These are phyloP conservation scores for Colletotrichum melonis DNA, from an alignment of 2,329 filamentous ascomycete genomes.

Conservation along the genomic window DNA sequence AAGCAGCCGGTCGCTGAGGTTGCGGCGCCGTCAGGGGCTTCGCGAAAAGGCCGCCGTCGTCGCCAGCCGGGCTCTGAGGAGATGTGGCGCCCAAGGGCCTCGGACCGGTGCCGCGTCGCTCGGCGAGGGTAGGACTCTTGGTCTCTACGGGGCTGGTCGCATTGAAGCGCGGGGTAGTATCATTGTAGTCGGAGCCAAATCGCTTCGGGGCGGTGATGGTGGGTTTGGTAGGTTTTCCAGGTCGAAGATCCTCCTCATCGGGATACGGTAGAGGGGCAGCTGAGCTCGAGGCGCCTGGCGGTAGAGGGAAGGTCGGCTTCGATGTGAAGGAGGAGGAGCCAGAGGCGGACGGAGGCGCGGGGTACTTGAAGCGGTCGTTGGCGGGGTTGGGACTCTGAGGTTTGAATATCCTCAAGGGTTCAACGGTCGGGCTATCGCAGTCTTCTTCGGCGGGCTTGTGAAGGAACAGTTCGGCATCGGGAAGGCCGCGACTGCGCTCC, in stretches of 20 bases:
- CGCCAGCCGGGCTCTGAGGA: constrained; percentile 80
- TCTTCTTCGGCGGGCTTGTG: constrained; percentile 63
- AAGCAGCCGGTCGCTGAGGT: constrained; percentile 51
- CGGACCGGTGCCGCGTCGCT: constrained; percentile 83
- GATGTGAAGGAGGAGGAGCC: constrained; percentile 52
- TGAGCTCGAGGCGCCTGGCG: constrained; percentile 77
- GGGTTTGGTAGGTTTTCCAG: constrained; percentile 53
- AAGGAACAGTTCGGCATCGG: constrained; percentile 88
- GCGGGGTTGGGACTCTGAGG: constrained; percentile 72
- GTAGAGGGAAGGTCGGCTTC: constrained; percentile 72
- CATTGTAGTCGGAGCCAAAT: constrained; percentile 59
- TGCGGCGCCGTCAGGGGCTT: constrained; percentile 65
- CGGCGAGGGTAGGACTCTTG: constrained; percentile 76
- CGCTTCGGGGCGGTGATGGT: constrained; percentile 55
- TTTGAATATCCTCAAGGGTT: constrained; percentile 88
- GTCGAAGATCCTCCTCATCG: constrained; percentile 70
- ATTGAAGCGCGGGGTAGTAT: constrained; percentile 62
- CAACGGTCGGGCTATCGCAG: constrained; percentile 81
- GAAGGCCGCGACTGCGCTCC: constrained; percentile 70
- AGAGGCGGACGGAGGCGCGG: constrained; percentile 54
- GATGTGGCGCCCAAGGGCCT: constrained; percentile 78
- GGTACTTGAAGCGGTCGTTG: constrained; percentile 62
- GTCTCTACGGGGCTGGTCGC: constrained; percentile 64
- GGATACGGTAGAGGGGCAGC: constrained; percentile 78
- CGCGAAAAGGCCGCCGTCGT: constrained; percentile 85